These are phyloP conservation scores for Colletotrichum aenigma DNA, from an alignment of 2,329 filamentous ascomycete species.

Conservation along the genomic window DNA sequence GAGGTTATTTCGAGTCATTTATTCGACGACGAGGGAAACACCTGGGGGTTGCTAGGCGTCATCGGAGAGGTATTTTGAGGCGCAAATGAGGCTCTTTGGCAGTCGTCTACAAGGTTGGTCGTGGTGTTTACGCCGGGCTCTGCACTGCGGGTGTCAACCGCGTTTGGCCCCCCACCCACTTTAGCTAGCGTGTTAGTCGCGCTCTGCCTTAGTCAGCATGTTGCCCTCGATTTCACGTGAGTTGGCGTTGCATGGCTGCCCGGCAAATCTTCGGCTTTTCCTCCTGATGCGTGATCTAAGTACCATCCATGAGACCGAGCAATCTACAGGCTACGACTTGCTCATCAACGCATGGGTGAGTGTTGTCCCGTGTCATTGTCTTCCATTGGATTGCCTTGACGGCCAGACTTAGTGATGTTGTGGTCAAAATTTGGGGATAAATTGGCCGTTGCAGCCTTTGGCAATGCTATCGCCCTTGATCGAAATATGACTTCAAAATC, in stretches of 20 bases:
- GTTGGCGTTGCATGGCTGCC: not conserved
- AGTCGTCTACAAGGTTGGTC: not conserved
- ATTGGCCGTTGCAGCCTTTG: not conserved
- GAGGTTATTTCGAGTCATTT: constrained; percentile 69
- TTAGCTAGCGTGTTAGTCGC: constrained; percentile 15
- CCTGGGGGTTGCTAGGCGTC: not conserved
- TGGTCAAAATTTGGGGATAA: not conserved
- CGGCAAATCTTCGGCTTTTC: not conserved
- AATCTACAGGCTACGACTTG: not conserved
- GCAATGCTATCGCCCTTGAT: not conserved
- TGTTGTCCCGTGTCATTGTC: not conserved
- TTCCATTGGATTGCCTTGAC: not conserved
- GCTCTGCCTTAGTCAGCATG: constrained; percentile 3
- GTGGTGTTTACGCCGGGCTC: constrained; percentile 5
- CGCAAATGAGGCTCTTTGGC: not conserved
- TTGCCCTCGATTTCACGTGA: constrained; percentile 18
- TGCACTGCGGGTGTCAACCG: not conserved
- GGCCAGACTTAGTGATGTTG: not conserved
- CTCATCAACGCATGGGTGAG: not conserved
- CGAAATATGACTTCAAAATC: not conserved
- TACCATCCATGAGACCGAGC: not conserved
- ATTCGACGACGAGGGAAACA: constrained; percentile 35
- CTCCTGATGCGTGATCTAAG: not conserved
- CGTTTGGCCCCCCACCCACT: constrained; percentile 17
- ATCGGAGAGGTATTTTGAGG: constrained; percentile 1